Conservation (phyloP, 768 basidiomycete species). For the Neoboletus magnificus region DNA sequence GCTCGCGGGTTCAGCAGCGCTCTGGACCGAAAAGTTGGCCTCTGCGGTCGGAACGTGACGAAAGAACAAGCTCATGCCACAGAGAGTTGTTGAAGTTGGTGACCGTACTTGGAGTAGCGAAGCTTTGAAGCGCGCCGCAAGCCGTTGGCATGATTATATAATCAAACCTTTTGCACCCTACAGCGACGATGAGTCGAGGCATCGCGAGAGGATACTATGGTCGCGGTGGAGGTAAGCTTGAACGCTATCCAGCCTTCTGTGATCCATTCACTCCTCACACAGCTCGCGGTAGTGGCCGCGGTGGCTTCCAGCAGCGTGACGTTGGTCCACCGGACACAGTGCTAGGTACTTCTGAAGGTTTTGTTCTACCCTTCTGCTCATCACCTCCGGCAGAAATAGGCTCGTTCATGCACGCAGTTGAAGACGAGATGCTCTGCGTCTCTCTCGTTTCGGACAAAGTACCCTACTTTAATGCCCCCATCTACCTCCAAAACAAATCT, state of each 20-base stretch:
- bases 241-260: not conserved
- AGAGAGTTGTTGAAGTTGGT: not conserved
- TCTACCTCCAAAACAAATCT: constrained; percentile 96
- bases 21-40: constrained; percentile 29
- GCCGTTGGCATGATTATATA: constrained; percentile 19
- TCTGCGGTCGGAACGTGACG: constrained; percentile 21
- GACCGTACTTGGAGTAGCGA: not conserved
- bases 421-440: constrained; percentile 96
- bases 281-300: constrained; percentile 64
- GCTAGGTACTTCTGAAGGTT: constrained; percentile 44
- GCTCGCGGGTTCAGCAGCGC: constrained; percentile 1
- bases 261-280: constrained; percentile 2
- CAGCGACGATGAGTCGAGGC: constrained; percentile 48
- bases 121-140: no score
- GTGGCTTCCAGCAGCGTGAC: constrained; percentile 70
- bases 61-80: constrained; percentile 39
- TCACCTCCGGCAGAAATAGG: constrained; percentile 71
- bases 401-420: constrained; percentile 89
- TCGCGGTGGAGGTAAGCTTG: constrained; percentile 47
- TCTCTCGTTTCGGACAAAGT: constrained; percentile 86
- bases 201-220: constrained; percentile 50
- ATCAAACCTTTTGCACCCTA: constrained; percentile 4
- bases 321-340: constrained; percentile 77
- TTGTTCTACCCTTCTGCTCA: constrained; percentile 1
- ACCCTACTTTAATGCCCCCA: constrained; percentile 98